phyloP scores from a whole-genome alignment of 352 stramenopile species.

The Pythium sp. region DNA sequence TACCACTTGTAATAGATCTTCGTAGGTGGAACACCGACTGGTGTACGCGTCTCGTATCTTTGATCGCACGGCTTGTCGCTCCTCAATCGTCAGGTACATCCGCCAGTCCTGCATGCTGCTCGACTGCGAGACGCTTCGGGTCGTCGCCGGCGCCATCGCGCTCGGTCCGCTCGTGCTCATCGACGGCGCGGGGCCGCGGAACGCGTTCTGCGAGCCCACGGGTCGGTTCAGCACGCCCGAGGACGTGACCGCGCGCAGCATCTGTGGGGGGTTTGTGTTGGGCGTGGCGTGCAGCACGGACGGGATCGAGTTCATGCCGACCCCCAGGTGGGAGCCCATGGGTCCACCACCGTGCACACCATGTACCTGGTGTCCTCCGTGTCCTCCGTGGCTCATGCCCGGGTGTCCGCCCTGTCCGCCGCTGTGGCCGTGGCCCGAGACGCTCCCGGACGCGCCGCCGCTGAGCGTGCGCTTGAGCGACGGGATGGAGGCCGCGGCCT shows the following conservation, averaged over 20 bases:
- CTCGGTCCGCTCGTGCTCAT: constrained; percentile 16
- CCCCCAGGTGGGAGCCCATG: constrained; percentile 40
- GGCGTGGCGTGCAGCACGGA: constrained; percentile 70
- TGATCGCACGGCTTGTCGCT: constrained; percentile 82
- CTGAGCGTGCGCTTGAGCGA: constrained; percentile 86
- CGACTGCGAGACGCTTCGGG: constrained; percentile 60
- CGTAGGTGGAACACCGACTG: constrained; percentile 79
- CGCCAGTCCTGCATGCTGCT: constrained; percentile 83
- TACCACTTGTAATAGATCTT: constrained; percentile 88
- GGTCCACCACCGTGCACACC: background rate
- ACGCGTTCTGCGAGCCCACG: constrained; percentile 19
- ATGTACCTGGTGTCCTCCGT: background rate
- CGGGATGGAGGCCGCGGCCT: constrained; percentile 56
- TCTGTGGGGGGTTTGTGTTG: constrained; percentile 75
- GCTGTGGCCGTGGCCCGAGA: constrained; percentile 15
- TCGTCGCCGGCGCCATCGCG: constrained; percentile 31
- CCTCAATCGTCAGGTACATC: constrained; percentile 90
- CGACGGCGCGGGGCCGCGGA: constrained; percentile 23
- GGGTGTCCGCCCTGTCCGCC: constrained; percentile 19
- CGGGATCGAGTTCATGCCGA: constrained; percentile 75
- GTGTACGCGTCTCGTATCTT: constrained; percentile 88
- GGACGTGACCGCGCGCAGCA: constrained; percentile 79
- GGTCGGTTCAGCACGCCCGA: constrained; percentile 81
- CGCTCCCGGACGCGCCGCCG: constrained; percentile 42
- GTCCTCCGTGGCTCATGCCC: constrained; percentile 28